These are phyloP conservation scores for Saccharomycopsis oosterbeekiorum DNA, from an alignment of 805 yeast species.

Conservation along the genomic window DNA sequence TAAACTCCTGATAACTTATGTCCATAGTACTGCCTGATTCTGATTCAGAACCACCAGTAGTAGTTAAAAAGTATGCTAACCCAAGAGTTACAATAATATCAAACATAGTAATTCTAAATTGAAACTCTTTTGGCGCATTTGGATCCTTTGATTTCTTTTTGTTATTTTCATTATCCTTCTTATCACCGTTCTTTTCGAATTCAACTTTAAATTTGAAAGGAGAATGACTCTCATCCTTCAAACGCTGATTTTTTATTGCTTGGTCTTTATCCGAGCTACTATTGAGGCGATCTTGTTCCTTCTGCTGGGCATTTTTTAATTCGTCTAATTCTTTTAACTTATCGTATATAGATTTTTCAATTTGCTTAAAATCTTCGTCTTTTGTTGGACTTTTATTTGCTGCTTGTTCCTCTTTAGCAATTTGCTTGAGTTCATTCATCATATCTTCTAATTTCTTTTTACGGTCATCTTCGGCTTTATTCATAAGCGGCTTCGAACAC, in stretches of 20 bases:
- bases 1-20: conserved; percentile 88
- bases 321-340: conserved; percentile 5
- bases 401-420: neutral
- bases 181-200: conserved; percentile 4
- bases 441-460: conserved; percentile 1
- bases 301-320: neutral
- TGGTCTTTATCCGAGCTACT: neutral
- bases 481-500: neutral
- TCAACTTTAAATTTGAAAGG: conserved; percentile 3
- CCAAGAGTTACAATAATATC: conserved; percentile 11
- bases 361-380: neutral
- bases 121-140: conserved; percentile 9
- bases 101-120: conserved; percentile 11
- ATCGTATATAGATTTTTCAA: conserved; percentile 3
- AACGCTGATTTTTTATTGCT: neutral
- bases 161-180: neutral
- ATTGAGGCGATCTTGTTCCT: neutral
- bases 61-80: conserved; percentile 1
- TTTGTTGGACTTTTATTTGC: neutral
- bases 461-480: neutral
- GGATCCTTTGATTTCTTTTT: conserved; percentile 4
- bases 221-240: neutral
- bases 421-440: neutral
- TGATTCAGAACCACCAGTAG: neutral
- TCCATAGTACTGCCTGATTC: conserved; percentile 26